Evolutionary conservation across 352 stramenopile species (phyloP).

Genomic region (Phytophthora tentaculata): DNA sequence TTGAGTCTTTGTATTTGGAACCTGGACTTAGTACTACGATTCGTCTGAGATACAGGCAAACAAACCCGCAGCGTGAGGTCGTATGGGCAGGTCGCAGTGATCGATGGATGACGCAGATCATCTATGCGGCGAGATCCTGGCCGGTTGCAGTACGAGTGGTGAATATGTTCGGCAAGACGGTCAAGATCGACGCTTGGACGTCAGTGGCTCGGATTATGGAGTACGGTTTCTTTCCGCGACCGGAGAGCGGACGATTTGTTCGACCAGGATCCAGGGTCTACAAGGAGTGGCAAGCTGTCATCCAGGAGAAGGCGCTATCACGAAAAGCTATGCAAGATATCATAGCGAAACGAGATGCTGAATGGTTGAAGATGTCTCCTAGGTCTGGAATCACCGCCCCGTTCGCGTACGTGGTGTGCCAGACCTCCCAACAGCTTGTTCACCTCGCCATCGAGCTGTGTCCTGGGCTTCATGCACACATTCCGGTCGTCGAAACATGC

Average conservation of each 20-base stretch:
- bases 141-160: neutral
- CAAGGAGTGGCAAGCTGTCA: neutral
- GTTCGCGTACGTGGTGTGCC: too few species aligned
- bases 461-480: too few species aligned
- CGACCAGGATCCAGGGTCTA: neutral
- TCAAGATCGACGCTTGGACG: neutral
- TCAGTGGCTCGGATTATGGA: neutral
- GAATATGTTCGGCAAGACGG: neutral
- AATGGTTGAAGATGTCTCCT: neutral
- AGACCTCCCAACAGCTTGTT: too few species aligned
- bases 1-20: neutral
- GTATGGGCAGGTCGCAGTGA: neutral
- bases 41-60: neutral
- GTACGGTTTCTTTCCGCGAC: neutral
- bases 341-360: neutral
- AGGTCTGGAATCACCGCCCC: too few species aligned
- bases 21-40: neutral
- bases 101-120: neutral
- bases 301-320: neutral
- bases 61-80: neutral
- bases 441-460: too few species aligned
- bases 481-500: too few species aligned
- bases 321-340: neutral
- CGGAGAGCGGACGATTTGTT: neutral
- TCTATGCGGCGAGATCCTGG: neutral